Percentiles rank a stretch among this genome's conserved stretches.
phyloP scores from a whole-genome alignment of 768 basidiomycete genomes.

The Cystofilobasidium ferigula region DNA sequence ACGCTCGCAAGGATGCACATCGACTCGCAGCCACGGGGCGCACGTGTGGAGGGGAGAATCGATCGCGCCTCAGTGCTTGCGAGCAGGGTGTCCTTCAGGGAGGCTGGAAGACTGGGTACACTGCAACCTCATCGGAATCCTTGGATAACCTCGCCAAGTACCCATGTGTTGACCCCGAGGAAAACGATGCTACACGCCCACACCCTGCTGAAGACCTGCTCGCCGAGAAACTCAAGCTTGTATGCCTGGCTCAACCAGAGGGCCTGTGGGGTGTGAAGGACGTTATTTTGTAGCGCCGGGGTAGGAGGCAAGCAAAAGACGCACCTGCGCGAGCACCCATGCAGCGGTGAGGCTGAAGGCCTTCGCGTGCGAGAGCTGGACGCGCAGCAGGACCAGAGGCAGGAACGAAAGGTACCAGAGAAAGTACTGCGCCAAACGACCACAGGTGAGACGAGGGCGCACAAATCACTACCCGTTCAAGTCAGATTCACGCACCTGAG shows the following conservation, averaged over 20 bases:
- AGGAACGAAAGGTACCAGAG: conserved; percentile 88
- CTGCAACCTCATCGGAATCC: conserved; percentile 30
- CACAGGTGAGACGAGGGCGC: too few relatives aligned
- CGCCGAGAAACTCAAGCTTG: conserved; percentile 73
- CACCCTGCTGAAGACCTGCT: conserved; percentile 58
- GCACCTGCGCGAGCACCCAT: conserved; percentile 59
- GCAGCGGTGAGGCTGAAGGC: conserved; percentile 43
- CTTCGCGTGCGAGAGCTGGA: conserved; percentile 47
- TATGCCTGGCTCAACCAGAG: conserved; percentile 89
- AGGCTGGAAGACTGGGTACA: too few relatives aligned
- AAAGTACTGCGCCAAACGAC: conserved; percentile 91
- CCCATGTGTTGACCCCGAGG: conserved; percentile 66
- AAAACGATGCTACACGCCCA: conserved; percentile 73
- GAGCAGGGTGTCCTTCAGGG: too few relatives aligned
- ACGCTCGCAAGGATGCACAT: too few relatives aligned
- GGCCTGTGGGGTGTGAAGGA: conserved; percentile 44
- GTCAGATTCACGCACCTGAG: conserved; percentile 73
- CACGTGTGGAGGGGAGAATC: too few relatives aligned
- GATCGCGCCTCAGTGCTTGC: too few relatives aligned
- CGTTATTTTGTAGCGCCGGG: not conserved
- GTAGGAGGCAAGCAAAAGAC: not conserved
- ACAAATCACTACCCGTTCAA: too few relatives aligned
- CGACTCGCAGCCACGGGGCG: too few relatives aligned
- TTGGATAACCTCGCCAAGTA: conserved; percentile 54
- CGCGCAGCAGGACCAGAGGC: conserved; percentile 62